A percentile compares a stretch with the other conserved stretches of the same genome.
Evolutionary conservation across 2,329 filamentous ascomycete genomes (phyloP).

Genomic region (Sporothrix curviconia): DNA sequence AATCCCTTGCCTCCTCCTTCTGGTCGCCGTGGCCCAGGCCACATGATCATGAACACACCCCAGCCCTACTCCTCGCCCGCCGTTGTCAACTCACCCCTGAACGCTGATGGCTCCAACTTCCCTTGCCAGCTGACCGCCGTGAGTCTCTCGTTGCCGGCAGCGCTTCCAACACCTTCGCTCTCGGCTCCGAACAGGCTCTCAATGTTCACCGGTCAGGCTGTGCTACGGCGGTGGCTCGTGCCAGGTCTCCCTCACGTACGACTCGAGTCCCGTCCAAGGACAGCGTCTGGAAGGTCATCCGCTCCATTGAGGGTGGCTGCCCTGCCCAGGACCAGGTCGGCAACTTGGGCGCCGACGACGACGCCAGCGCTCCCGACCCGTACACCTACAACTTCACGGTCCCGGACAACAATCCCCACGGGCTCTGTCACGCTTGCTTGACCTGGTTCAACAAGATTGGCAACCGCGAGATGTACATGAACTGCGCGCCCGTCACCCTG

Average conservation of each 20-base stretch:
- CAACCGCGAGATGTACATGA: constrained; percentile 97
- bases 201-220: constrained; percentile 64
- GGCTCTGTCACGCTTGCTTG: constrained; percentile 80
- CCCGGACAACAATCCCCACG: constrained; percentile 60
- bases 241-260: constrained; percentile 80
- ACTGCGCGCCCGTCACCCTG: constrained; percentile 73
- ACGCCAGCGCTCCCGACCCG: constrained; percentile 38
- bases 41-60: constrained; percentile 69
- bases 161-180: constrained; percentile 52
- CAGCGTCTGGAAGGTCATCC: constrained; percentile 82
- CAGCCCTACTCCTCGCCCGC: constrained; percentile 46
- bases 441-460: constrained; percentile 92
- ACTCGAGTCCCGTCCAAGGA: constrained; percentile 58
- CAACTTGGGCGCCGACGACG: constrained; percentile 48
- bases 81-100: constrained; percentile 58
- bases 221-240: constrained; percentile 90
- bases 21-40: constrained; percentile 60
- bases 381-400: constrained; percentile 63
- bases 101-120: constrained; percentile 56
- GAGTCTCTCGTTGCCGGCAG: constrained; percentile 41
- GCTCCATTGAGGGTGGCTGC: constrained; percentile 81
- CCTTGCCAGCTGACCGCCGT: constrained; percentile 67
- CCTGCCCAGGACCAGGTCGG: constrained; percentile 53
- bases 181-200: constrained; percentile 57
- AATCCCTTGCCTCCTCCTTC: constrained; percentile 40